A percentile compares a stretch with the other conserved stretches of the same genome.
Evolutionary conservation across 768 basidiomycete genomes (phyloP).

Genomic region (Panaeolus papilionaceus): DNA sequence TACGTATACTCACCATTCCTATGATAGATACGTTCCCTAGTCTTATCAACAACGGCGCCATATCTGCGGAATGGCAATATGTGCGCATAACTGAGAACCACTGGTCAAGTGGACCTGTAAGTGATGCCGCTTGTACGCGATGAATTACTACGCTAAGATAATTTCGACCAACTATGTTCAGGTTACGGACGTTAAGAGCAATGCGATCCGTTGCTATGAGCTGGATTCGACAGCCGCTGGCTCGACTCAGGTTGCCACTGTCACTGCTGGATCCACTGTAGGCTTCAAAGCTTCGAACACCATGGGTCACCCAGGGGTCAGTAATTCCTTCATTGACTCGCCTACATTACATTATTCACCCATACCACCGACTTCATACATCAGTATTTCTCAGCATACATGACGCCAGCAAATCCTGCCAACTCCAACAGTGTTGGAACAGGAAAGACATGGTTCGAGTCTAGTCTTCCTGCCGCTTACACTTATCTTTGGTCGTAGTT

Average conservation of each 20-base stretch:
- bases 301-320: constrained; percentile 42
- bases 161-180: constrained; percentile 17
- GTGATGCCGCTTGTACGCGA: neutral
- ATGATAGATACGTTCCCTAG: constrained; percentile 38
- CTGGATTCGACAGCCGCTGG: constrained; percentile 36
- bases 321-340: neutral
- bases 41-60: constrained; percentile 34
- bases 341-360: neutral
- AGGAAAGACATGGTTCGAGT: constrained; percentile 42
- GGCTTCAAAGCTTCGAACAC: constrained; percentile 39
- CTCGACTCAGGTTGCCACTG: constrained; percentile 35
- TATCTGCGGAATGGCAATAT: constrained; percentile 40
- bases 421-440: constrained; percentile 46
- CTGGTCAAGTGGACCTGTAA: constrained; percentile 38
- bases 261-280: constrained; percentile 37
- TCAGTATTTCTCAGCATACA: constrained; percentile 41
- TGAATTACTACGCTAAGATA: neutral
- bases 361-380: neutral
- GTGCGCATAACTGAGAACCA: constrained; percentile 43
- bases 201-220: constrained; percentile 43
- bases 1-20: neutral
- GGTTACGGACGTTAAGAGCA: constrained; percentile 42
- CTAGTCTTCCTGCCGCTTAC: neutral
- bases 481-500: neutral
- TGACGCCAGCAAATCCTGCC: constrained; percentile 38